Conservation (phyloP, 2,329 filamentous ascomycete species). For the Microcyclospora pomicola region DNA sequence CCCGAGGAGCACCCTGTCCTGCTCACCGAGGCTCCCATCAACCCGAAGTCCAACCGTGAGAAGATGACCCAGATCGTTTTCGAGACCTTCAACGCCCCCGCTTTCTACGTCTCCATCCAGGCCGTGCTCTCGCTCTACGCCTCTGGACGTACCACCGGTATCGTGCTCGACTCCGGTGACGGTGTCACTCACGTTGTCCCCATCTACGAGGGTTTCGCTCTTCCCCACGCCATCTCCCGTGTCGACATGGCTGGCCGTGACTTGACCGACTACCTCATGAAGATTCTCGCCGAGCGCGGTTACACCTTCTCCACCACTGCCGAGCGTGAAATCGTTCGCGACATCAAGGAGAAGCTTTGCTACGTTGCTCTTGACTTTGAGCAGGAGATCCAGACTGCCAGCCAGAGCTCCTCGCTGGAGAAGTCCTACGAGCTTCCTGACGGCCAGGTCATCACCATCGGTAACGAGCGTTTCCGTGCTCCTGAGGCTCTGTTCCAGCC, state of each 20-base stretch:
- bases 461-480: slow-evolving; percentile 99
- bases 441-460: slow-evolving; percentile 99
- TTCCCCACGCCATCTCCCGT: slow-evolving; percentile 99
- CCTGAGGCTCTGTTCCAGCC: slow-evolving; percentile 99
- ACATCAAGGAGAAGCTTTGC: slow-evolving; percentile 99
- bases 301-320: slow-evolving; percentile 99
- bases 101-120: slow-evolving; percentile 99
- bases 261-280: slow-evolving; percentile 99
- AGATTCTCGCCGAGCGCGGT: slow-evolving; percentile 98
- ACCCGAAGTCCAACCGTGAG: slow-evolving; percentile 99
- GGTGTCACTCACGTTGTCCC: slow-evolving; percentile 99
- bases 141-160: slow-evolving; percentile 99
- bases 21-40: slow-evolving; percentile 98
- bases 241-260: slow-evolving; percentile 99
- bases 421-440: slow-evolving; percentile 99
- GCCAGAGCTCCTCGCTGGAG: slow-evolving; percentile 96
- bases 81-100: slow-evolving; percentile 99
- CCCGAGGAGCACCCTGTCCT: slow-evolving; percentile 99
- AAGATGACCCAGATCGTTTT: slow-evolving; percentile 99
- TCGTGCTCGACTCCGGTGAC: slow-evolving; percentile 98
- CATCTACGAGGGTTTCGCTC: slow-evolving; percentile 99
- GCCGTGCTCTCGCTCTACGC: slow-evolving; percentile 98
- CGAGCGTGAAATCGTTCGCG: slow-evolving; percentile 99
- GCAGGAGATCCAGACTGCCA: slow-evolving; percentile 99
- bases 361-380: slow-evolving; percentile 99